Base-by-base conservation (phyloP, 768 basidiomycete genomes). In the Boletus reticuloceps region DNA sequence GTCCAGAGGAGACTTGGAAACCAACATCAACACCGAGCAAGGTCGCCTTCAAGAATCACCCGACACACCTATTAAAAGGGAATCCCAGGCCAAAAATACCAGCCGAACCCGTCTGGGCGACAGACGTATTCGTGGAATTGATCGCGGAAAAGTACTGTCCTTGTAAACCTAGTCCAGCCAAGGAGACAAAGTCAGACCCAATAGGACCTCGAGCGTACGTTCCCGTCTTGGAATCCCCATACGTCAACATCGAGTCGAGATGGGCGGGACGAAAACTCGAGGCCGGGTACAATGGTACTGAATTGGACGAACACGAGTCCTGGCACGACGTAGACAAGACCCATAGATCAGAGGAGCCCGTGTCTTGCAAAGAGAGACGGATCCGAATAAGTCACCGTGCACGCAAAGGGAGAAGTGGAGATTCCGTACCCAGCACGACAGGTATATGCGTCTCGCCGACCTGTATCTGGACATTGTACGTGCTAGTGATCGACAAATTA, bases 331-430 rank as follows among this genome's bases (percentile, higher is more conserved):
- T 78, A 0, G 86, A 86, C 27, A 85, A 69, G 11, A 86, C 78
- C 89, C 89, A 91, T 6, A 90, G 66, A 63, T 91, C 89, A 6
- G 89, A 84, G 3, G 89, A 91, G 42, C 89, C 89, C 2, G 88
- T 89, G 58, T 91, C 89, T 88, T 51, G 6, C 42, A n/a, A 40
- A 19, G 36, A 16, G 32, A 9, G 16, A 31, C 1, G 34, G 17
- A 17, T 39, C 11, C 9, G 38, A 8, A 39, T 66, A 27, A 66
- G 49, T 20, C 37, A 3, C 13, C 25, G 14, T 25, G 32, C 19
- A 14, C 10, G 39, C 10, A 7, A 47, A 12, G 1, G 3, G 6
- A 31, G 14, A 38, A 25, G n/a, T 5, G 32, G 34, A n/a, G 10
- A 46, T 36, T 49, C 12, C 59, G 52, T 56, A 88, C 87, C 87